Conservation (phyloP, 345 rosid genomes). For the Eucalyptus melliodora region DNA sequence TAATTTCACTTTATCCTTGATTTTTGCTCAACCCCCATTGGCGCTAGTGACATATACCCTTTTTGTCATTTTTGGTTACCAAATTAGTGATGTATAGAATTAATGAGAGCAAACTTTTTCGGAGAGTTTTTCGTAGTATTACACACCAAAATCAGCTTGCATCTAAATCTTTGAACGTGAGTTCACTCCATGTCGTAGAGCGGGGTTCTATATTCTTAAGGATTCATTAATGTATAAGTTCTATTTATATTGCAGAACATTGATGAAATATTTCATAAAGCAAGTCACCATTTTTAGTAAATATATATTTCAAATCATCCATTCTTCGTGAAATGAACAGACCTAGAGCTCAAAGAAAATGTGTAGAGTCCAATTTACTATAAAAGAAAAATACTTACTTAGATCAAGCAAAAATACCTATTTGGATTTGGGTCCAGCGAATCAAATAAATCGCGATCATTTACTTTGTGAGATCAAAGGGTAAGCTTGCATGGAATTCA, state of each 20-base stretch:
- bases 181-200: accelerated
- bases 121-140: no score
- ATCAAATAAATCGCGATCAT: not conserved
- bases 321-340: accelerated
- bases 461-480: not conserved
- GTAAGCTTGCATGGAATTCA: not conserved
- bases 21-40: no score
- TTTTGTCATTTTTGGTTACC: not conserved
- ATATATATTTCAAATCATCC: no score
- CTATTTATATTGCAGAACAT: no score
- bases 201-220: accelerated
- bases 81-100: not conserved
- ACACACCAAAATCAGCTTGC: not conserved
- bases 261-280: no score
- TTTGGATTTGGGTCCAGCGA: not conserved
- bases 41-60: not conserved
- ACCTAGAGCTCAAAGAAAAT: no score
- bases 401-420: not conserved
- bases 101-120: not conserved
- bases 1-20: no score
- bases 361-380: no score
- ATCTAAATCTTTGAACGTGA: not conserved
- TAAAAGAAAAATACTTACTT: not conserved
- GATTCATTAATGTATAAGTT: not conserved
- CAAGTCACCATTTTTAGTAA: no score